Conservation (phyloP, 2,329 filamentous ascomycete species). For the Ophiosphaerella narmari region DNA sequence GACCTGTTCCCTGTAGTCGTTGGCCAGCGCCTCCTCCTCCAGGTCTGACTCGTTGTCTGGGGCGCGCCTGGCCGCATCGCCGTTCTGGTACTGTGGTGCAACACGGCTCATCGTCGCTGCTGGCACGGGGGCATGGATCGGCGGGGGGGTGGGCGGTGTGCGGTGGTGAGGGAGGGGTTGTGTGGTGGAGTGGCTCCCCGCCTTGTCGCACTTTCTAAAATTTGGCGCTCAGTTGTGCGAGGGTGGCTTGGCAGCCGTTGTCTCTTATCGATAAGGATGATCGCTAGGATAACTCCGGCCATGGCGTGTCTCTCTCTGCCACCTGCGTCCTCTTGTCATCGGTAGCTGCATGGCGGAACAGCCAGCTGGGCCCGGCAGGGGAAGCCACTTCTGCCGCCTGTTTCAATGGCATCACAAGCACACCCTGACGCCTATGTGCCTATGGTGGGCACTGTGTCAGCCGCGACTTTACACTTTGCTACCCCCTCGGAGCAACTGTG, state of each 20-base stretch:
- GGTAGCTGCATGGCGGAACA: background rate
- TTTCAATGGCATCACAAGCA: background rate
- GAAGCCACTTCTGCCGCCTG: background rate
- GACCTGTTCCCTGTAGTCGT: constrained; percentile 93
- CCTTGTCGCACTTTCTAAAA: constrained; percentile 11
- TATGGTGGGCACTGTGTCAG: background rate
- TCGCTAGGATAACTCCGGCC: no score
- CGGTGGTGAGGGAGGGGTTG: constrained; percentile 3
- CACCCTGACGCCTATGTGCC: no score
- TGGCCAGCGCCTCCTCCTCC: constrained; percentile 93
- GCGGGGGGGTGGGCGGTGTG: constrained; percentile 3
- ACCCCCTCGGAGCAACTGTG: constrained; percentile 3
- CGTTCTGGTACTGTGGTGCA: constrained; percentile 46
- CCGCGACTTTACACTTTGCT: background rate
- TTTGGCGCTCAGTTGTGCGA: constrained; percentile 23
- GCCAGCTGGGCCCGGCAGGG: background rate
- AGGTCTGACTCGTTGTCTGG: constrained; percentile 84
- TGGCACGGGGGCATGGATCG: constrained; percentile 9
- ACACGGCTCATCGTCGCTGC: constrained; percentile 23
- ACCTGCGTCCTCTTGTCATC: no score
- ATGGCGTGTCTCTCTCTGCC: no score
- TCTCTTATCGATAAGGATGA: constrained; percentile 17
- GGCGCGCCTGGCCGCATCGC: constrained; percentile 40
- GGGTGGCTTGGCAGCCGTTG: constrained; percentile 11
- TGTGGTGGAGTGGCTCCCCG: constrained; percentile 17